A percentile compares a stretch with the other conserved stretches of the same genome.
phyloP scores from a whole-genome alignment of 768 basidiomycete genomes.

The Leccinum variicolor region DNA sequence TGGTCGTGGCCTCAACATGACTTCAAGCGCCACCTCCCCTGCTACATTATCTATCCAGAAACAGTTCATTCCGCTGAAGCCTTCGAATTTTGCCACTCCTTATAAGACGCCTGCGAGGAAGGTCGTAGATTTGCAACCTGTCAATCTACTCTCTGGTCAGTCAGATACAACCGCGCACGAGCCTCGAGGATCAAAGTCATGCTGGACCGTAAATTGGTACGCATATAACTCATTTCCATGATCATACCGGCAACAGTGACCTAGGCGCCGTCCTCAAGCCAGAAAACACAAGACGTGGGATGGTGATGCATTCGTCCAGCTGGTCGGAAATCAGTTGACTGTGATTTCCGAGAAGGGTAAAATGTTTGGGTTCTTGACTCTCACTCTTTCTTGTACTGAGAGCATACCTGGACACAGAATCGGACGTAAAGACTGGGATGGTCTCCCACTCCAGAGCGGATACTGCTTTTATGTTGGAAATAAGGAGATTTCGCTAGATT shows the following conservation, averaged over 20 bases:
- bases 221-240: conserved; percentile 11
- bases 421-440: conserved; percentile 61
- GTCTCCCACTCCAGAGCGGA: conserved; percentile 41
- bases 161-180: conserved; percentile 6
- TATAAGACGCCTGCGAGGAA: conserved; percentile 27
- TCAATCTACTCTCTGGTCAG: conserved; percentile 31
- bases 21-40: conserved; percentile 11
- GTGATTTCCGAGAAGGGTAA: conserved; percentile 71
- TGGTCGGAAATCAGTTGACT: conserved; percentile 46
- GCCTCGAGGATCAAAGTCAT: conserved; percentile 26
- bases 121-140: conserved; percentile 39
- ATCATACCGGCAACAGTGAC: conserved; percentile 1
- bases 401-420: conserved; percentile 38
- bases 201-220: conserved; percentile 74
- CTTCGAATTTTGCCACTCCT: conserved; percentile 20
- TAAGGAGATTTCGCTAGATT: conserved; percentile 62
- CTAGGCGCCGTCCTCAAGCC: conserved; percentile 66
- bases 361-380: conserved; percentile 40
- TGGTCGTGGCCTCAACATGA: conserved; percentile 32
- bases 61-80: conserved; percentile 32
- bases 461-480: conserved; percentile 47
- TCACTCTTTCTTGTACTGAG: conserved; percentile 6
- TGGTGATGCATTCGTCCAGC: conserved; percentile 65
- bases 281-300: conserved; percentile 90
- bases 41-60: conserved; percentile 31